Conservation (phyloP, 2,329 filamentous ascomycete species). For the Spiromastix sp. region DNA sequence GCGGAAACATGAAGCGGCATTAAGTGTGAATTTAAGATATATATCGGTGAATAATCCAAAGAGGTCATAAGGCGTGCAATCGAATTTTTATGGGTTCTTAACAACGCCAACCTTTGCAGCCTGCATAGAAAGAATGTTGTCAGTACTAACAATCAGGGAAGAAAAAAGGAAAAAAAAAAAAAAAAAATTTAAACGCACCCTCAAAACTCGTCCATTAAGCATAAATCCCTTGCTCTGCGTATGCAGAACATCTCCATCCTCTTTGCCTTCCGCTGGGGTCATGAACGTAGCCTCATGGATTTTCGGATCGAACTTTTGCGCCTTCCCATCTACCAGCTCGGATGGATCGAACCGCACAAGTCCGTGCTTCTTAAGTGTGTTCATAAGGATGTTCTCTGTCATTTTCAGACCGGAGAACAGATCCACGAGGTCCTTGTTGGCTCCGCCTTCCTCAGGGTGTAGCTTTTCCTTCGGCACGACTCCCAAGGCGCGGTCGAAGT, state of each 20-base stretch:
- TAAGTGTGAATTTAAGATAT: neutral
- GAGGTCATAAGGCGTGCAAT: no score
- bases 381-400: constrained; percentile 82
- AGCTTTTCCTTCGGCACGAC: constrained; percentile 71
- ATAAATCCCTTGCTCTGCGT: constrained; percentile 94
- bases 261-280: constrained; percentile 75
- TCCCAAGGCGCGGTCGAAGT: constrained; percentile 82
- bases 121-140: constrained; percentile 17
- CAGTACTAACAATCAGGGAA: constrained; percentile 4
- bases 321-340: constrained; percentile 37
- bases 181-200: constrained; percentile 46
- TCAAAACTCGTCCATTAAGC: constrained; percentile 79
- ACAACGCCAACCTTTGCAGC: constrained; percentile 95
- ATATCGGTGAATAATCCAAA: no score
- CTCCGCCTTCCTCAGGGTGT: constrained; percentile 41
- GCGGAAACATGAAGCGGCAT: neutral
- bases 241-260: constrained; percentile 81
- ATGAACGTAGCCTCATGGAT: constrained; percentile 95
- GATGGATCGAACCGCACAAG: constrained; percentile 76
- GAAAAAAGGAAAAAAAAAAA: neutral
- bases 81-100: constrained; percentile 64
- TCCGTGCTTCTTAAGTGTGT: constrained; percentile 86
- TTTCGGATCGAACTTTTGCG: constrained; percentile 91
- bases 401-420: constrained; percentile 88
- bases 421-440: constrained; percentile 62